These are phyloP conservation scores for cucumber (Cucumis sativus) DNA, from an alignment of 306 rosid genomes.

Conservation along the genomic window Cucumber_9930_V3 NC_026661.2:4929001-4929500, in stretches of 20 bases:
- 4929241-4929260: neutral
- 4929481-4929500: neutral
- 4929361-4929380: constrained; percentile 99
- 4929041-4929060: constrained; percentile 2
- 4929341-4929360: constrained; percentile 99
- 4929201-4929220: constrained; percentile 3
- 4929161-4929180: neutral
- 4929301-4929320: constrained; percentile 38
- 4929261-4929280: neutral
- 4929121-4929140: neutral
- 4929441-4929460: neutral
- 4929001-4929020: neutral
- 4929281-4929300: constrained; percentile 33
- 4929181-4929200: neutral
- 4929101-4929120: constrained; percentile 5
- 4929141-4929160: neutral
- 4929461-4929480: neutral
- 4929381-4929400: constrained; percentile 8
- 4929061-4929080: constrained; percentile 4
- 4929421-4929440: neutral
- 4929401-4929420: constrained; percentile 14
- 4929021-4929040: constrained; percentile 2
- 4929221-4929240: neutral
- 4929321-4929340: constrained; percentile 67
- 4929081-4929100: constrained; percentile 3